These are phyloP conservation scores for Lodderomyces parapsilosis DNA, from an alignment of 1,139 yeast genomes.

Conservation along the genomic window DNA sequence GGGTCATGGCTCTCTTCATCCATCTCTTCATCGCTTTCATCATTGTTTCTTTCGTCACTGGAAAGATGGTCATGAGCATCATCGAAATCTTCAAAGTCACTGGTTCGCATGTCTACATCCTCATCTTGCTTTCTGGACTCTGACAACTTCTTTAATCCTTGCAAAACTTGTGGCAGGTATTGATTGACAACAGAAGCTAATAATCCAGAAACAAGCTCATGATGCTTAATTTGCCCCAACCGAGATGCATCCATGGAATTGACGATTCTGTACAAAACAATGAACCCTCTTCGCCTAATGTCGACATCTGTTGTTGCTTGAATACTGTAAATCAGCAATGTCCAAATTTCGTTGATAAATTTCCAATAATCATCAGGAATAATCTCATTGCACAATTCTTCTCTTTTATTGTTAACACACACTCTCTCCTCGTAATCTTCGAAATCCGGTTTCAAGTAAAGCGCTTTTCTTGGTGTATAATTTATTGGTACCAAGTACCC, in stretches of 20 bases:
- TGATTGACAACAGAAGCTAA: constrained; percentile 75
- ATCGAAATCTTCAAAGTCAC: constrained; percentile 13
- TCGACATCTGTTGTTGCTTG: constrained; percentile 73
- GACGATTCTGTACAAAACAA: constrained; percentile 56
- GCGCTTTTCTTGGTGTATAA: constrained; percentile 29
- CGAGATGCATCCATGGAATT: constrained; percentile 25
- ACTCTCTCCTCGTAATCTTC: constrained; percentile 25
- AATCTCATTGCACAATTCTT: constrained; percentile 22
- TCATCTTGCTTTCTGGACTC: constrained; percentile 4
- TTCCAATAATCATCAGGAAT: constrained; percentile 28
- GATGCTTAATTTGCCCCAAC: constrained; percentile 20
- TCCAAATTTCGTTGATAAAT: constrained; percentile 54
- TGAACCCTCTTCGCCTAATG: constrained; percentile 59
- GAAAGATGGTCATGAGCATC: constrained; percentile 7
- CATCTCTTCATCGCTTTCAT: constrained; percentile 11
- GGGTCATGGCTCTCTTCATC: constrained; percentile 9
- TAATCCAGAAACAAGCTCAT: constrained; percentile 43
- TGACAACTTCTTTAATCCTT: constrained; percentile 14
- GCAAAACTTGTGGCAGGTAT: constrained; percentile 31
- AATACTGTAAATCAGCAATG: constrained; percentile 66
- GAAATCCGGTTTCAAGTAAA: constrained; percentile 28
- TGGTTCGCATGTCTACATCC: constrained; percentile 12
- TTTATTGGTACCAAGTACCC: constrained; percentile 56
- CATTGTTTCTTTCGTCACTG: constrained; percentile 5
- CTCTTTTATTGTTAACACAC: constrained; percentile 28